A percentile compares a stretch with the other conserved stretches of the same genome.
Evolutionary conservation across 2,329 filamentous ascomycete genomes (phyloP).

Genomic region (Xylariaceae sp.): DNA sequence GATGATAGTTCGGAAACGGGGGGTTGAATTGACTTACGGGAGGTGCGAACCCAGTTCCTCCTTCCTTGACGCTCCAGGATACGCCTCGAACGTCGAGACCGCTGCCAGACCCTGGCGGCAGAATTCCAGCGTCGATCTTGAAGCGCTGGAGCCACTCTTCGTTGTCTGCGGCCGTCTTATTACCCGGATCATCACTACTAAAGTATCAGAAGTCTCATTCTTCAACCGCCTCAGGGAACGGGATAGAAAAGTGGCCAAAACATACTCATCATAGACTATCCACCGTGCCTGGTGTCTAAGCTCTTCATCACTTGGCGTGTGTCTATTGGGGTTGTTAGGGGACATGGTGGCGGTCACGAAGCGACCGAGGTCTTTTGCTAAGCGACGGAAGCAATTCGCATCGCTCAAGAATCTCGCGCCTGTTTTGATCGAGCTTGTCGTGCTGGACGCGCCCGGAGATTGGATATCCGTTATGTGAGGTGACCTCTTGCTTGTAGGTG

Average conservation of each 20-base stretch:
- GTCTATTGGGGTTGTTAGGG: slow-evolving; percentile 53
- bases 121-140: slow-evolving; percentile 52
- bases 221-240: too few species aligned
- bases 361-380: slow-evolving; percentile 48
- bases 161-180: slow-evolving; percentile 59
- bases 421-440: slow-evolving; percentile 20
- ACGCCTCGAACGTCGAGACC: slow-evolving; percentile 37
- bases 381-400: slow-evolving; percentile 53
- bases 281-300: slow-evolving; percentile 59
- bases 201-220: too few species aligned
- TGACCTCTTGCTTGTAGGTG: neutral
- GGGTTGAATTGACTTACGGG: slow-evolving; percentile 26
- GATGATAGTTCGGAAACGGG: neutral
- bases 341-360: slow-evolving; percentile 51
- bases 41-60: slow-evolving; percentile 51
- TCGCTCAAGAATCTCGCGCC: slow-evolving; percentile 50
- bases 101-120: slow-evolving; percentile 43
- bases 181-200: slow-evolving; percentile 56
- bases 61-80: slow-evolving; percentile 44
- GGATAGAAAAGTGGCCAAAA: slow-evolving; percentile 9
- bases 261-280: slow-evolving; percentile 58
- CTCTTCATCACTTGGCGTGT: slow-evolving; percentile 56
- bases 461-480: slow-evolving; percentile 5
- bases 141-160: slow-evolving; percentile 58
- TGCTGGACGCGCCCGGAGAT: slow-evolving; percentile 4